These are phyloP conservation scores for Talaromyces ruber DNA, from an alignment of 495 filamentous ascomycete genomes.

Conservation along the genomic window DNA sequence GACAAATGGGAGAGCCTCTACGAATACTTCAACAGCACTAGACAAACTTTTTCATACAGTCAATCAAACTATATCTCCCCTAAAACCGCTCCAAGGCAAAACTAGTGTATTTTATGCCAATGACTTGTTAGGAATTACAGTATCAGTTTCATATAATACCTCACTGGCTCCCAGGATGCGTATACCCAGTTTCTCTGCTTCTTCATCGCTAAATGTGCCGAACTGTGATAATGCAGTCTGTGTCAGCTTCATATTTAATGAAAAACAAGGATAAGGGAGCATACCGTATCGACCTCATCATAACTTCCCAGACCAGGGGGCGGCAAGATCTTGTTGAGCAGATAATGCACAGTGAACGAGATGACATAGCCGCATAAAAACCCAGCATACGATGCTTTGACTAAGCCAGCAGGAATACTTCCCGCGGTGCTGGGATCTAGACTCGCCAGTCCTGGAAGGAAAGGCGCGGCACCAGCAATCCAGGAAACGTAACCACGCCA, in stretches of 20 bases:
- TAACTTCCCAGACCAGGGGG: slow-evolving; percentile 7
- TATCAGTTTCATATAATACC: neutral
- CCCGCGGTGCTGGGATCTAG: neutral
- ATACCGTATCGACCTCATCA: neutral
- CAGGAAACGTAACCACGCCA: slow-evolving; percentile 35
- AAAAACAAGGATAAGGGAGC: neutral
- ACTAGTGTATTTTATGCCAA: too few species aligned
- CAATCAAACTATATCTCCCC: too few species aligned
- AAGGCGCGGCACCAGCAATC: slow-evolving; percentile 28
- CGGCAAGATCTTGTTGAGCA: slow-evolving; percentile 26
- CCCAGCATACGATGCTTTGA: slow-evolving; percentile 24
- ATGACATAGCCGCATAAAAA: slow-evolving; percentile 31
- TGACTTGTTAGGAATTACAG: neutral
- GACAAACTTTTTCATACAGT: too few species aligned
- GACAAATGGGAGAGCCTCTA: too few species aligned
- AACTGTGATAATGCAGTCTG: neutral
- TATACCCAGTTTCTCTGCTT: neutral
- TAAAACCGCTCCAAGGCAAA: too few species aligned
- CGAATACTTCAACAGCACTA: too few species aligned
- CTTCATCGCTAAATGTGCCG: neutral
- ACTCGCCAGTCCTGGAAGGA: slow-evolving; percentile 28
- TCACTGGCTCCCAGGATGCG: neutral
- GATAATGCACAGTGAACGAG: slow-evolving; percentile 23
- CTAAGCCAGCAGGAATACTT: slow-evolving; percentile 11
- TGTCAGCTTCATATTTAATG: neutral